Conservation (phyloP, 768 basidiomycete species). For the Hirschioporus abietinus region DNA sequence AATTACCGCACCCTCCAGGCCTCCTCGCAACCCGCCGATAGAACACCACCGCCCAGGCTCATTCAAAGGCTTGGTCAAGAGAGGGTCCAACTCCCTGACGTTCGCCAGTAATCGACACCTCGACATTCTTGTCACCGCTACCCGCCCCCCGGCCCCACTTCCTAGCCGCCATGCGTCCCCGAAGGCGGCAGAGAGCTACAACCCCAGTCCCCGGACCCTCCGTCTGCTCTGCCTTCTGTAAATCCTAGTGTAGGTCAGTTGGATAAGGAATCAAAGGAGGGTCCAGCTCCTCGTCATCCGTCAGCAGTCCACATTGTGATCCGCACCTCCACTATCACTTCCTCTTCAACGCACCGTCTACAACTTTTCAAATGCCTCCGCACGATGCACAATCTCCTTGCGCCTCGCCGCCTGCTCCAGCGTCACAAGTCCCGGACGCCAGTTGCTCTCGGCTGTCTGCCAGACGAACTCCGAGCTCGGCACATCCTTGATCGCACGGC, state of each 20-base stretch:
- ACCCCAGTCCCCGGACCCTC: not conserved
- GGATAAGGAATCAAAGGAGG: not conserved
- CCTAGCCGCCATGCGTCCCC: not conserved
- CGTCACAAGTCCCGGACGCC: not conserved
- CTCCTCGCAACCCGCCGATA: not conserved
- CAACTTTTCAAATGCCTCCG: not conserved
- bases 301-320: not conserved
- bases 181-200: not conserved
- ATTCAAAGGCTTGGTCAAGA: not conserved
- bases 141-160: not conserved
- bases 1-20: not conserved
- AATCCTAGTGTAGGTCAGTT: not conserved
- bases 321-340: not conserved
- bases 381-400: not conserved
- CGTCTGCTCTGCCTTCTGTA: not conserved
- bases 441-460: not conserved
- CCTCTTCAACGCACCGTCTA: not conserved
- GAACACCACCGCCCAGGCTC: not conserved
- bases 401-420: not conserved
- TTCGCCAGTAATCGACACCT: not conserved
- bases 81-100: not conserved
- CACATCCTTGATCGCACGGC: not conserved
- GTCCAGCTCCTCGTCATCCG: not conserved
- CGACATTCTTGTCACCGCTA: not conserved
- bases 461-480: not conserved